phyloP scores from a whole-genome alignment of 176 grass and related monocot species.

The Carex parvula region DNA sequence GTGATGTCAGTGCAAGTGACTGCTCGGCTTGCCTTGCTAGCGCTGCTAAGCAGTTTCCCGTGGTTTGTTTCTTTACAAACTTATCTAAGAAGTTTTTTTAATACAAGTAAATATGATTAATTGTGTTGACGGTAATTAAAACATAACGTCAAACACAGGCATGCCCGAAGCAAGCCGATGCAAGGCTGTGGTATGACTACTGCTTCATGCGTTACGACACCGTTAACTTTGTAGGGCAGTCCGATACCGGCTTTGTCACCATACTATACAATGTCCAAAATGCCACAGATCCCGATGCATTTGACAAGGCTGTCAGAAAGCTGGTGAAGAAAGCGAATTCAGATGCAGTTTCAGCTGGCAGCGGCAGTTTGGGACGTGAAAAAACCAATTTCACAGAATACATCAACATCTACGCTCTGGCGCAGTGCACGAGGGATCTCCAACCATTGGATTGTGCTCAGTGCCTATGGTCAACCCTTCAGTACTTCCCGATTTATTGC shows the following conservation, averaged over 20 bases:
- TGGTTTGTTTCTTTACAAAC: not conserved
- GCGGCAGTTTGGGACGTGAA: conserved; percentile 24
- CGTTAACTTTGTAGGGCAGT: conserved; percentile 43
- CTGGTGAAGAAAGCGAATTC: conserved; percentile 36
- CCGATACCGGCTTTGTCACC: conserved; percentile 45
- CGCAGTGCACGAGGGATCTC: conserved; percentile 37
- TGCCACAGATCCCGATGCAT: conserved; percentile 40
- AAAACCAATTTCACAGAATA: not conserved
- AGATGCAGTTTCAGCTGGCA: not conserved
- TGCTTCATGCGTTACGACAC: conserved; percentile 61
- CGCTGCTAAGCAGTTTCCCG: too few species aligned
- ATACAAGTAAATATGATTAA: too few species aligned
- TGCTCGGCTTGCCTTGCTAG: too few species aligned
- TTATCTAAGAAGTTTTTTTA: too few species aligned
- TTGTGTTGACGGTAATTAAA: too few species aligned
- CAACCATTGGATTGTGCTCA: conserved; percentile 18
- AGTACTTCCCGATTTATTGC: conserved; percentile 28
- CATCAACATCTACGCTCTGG: conserved; percentile 33
- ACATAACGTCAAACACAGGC: not conserved
- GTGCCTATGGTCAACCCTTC: conserved; percentile 27
- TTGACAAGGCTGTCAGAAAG: conserved; percentile 37
- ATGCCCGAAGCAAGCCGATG: conserved; percentile 44
- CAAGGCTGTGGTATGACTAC: conserved; percentile 65
- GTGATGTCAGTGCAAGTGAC: too few species aligned
- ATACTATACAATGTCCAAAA: conserved; percentile 64